Percentiles rank a stretch among this genome's conserved stretches.
These are phyloP conservation scores for Phialocephala subalpina DNA, from an alignment of 2,329 filamentous ascomycete genomes.

Conservation along the genomic window DNA sequence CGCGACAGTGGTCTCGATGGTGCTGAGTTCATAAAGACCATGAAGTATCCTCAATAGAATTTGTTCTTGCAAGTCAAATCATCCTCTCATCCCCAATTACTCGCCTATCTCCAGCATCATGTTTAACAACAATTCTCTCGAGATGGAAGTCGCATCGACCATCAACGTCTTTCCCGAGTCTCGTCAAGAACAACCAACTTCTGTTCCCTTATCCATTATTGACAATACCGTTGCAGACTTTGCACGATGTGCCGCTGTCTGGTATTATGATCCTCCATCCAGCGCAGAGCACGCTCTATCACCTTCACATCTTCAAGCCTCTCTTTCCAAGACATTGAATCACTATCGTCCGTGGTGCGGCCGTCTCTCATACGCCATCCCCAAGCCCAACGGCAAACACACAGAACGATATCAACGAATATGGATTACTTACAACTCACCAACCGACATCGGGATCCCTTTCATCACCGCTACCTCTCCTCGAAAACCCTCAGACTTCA, in stretches of 20 bases:
- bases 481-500: constrained; percentile 41
- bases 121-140: constrained; percentile 18
- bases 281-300: constrained; percentile 22
- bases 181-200: constrained; percentile 17
- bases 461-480: constrained; percentile 45
- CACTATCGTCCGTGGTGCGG: constrained; percentile 53
- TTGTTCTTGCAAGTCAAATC: background rate
- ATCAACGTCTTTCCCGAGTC: constrained; percentile 31
- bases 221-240: constrained; percentile 54
- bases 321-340: constrained; percentile 47
- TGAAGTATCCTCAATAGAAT: background rate
- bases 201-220: constrained; percentile 48
- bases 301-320: constrained; percentile 30
- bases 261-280: constrained; percentile 50
- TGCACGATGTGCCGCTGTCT: constrained; percentile 50
- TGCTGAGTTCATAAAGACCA: background rate
- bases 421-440: constrained; percentile 46
- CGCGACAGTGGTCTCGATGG: background rate
- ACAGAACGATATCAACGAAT: constrained; percentile 47
- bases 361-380: constrained; percentile 47
- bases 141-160: constrained; percentile 33
- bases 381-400: constrained; percentile 38
- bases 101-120: background rate
- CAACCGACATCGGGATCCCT: constrained; percentile 52
- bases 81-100: background rate